Percentiles rank a stretch among this genome's conserved stretches.
Conservation (phyloP, 2,329 filamentous ascomycete genomes). For the Fusarium protoensiforme region DNA sequence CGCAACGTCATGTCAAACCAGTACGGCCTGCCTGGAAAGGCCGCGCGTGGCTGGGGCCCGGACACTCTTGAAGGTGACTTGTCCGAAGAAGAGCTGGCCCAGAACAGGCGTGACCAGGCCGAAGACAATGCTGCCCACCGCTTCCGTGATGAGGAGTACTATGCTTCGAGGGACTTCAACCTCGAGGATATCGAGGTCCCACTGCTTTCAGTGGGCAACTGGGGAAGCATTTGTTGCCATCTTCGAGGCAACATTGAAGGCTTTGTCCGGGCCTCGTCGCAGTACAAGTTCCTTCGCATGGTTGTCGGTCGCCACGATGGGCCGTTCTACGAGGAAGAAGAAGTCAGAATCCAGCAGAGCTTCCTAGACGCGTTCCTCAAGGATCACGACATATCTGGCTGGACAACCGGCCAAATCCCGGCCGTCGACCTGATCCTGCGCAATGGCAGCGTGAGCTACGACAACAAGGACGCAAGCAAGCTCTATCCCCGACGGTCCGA, state of each 20-base stretch:
- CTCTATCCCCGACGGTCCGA: conserved; percentile 65
- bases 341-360: conserved; percentile 72
- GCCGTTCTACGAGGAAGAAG: conserved; percentile 76
- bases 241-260: conserved; percentile 76
- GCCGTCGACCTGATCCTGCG: conserved; percentile 70
- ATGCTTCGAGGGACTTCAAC: too few relatives aligned
- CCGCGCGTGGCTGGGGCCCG: too few relatives aligned
- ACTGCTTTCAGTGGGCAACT: conserved; percentile 73
- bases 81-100: background rate
- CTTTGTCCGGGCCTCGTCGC: conserved; percentile 69
- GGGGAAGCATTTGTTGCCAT: conserved; percentile 72
- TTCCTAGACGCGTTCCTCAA: conserved; percentile 79
- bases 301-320: conserved; percentile 76
- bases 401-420: conserved; percentile 67
- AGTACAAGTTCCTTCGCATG: conserved; percentile 74
- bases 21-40: conserved; percentile 58
- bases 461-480: conserved; percentile 65
- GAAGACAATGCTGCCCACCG: conserved; percentile 48
- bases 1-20: conserved; percentile 60
- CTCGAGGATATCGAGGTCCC: conserved; percentile 73
- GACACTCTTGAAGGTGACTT: background rate
- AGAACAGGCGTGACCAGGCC: too few relatives aligned
- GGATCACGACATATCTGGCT: conserved; percentile 69
- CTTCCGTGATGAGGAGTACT: too few relatives aligned
- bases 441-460: conserved; percentile 73